Evolutionary conservation across 2,329 filamentous ascomycete species (phyloP).

Genomic region (Fusarium musae): DNA sequence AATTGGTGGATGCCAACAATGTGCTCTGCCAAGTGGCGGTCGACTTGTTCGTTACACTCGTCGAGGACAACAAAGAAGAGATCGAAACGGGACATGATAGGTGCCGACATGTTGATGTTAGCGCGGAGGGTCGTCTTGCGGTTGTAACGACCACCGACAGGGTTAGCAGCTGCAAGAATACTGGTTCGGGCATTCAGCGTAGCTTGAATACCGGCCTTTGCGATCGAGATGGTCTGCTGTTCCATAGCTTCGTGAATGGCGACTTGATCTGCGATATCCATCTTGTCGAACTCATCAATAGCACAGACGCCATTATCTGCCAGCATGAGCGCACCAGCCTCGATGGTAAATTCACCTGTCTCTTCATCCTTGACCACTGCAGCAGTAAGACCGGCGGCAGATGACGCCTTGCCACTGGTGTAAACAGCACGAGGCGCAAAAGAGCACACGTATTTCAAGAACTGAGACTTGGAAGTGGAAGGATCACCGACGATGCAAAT

Average conservation of each 20-base stretch:
- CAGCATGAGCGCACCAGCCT: constrained; percentile 97
- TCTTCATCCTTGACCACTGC: constrained; percentile 98
- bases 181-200: constrained; percentile 95
- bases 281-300: constrained; percentile 99
- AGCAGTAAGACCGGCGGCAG: constrained; percentile 94
- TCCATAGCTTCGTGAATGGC: constrained; percentile 99
- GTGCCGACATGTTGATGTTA: constrained; percentile 98
- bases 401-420: constrained; percentile 97
- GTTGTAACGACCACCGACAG: constrained; percentile 96
- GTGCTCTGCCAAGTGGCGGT: constrained; percentile 91
- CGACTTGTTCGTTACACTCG: constrained; percentile 92
- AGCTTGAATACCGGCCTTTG: constrained; percentile 97
- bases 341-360: constrained; percentile 98
- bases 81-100: constrained; percentile 99
- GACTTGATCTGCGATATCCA: constrained; percentile 97
- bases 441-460: constrained; percentile 96
- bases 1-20: constrained; percentile 95
- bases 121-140: constrained; percentile 91
- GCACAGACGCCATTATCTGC: constrained; percentile 97
- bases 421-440: constrained; percentile 97
- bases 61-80: constrained; percentile 98
- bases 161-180: constrained; percentile 95
- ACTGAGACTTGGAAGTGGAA: constrained; percentile 96
- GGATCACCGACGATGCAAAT: constrained; percentile 98
- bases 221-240: constrained; percentile 99